A percentile compares a stretch with the other conserved stretches of the same genome.
These are phyloP conservation scores for Bodo saltans DNA, from an alignment of 78 protist species.

Conservation along the genomic window DNA sequence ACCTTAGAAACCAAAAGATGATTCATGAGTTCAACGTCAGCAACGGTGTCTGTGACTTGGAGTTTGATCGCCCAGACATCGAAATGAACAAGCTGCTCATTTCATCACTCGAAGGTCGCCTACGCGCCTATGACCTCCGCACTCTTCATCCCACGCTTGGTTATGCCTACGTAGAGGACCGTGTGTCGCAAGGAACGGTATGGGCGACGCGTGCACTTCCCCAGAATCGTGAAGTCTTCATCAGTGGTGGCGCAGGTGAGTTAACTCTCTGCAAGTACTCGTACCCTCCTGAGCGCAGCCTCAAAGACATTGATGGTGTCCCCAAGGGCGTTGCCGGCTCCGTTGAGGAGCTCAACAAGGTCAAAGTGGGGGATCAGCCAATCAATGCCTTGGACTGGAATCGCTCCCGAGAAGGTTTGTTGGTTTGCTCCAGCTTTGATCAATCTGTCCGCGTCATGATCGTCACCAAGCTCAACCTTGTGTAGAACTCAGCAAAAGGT, in stretches of 20 bases:
- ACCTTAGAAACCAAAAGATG: constrained; percentile 40
- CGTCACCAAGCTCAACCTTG: constrained; percentile 43
- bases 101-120: constrained; percentile 46
- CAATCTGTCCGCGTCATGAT: constrained; percentile 56
- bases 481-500: constrained; percentile 5
- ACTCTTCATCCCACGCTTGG: constrained; percentile 46
- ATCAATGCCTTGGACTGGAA: constrained; percentile 55
- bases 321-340: constrained; percentile 50
- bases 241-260: constrained; percentile 63
- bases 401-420: constrained; percentile 51
- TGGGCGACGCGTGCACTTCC: constrained; percentile 67
- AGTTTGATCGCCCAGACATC: constrained; percentile 62
- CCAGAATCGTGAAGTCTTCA: constrained; percentile 58
- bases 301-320: not conserved
- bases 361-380: constrained; percentile 49
- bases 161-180: constrained; percentile 36
- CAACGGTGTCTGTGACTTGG: constrained; percentile 58
- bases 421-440: constrained; percentile 53
- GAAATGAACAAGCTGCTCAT: constrained; percentile 57
- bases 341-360: constrained; percentile 1
- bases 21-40: constrained; percentile 52
- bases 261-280: constrained; percentile 46
- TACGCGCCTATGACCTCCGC: constrained; percentile 42
- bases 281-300: constrained; percentile 33
- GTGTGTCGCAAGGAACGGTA: constrained; percentile 34